A percentile compares a stretch with the other conserved stretches of the same genome.
Evolutionary conservation across 1,284 basidiomycete species (phyloP).

Genomic region (Takashimella koratensis): DNA sequence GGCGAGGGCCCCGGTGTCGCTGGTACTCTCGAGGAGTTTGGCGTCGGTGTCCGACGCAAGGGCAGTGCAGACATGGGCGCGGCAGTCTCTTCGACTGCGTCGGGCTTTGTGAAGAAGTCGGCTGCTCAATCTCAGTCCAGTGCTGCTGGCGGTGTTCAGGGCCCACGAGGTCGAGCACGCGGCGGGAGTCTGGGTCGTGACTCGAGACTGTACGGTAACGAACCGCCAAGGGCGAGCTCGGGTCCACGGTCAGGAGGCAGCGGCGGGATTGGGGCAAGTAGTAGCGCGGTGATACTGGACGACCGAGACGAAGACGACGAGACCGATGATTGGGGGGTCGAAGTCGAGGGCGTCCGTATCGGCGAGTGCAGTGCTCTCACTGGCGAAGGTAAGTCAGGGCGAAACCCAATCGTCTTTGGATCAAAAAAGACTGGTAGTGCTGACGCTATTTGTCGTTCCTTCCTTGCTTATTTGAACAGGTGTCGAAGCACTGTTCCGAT

Average conservation of each 20-base stretch:
- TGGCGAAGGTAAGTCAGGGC: slow-evolving; percentile 43
- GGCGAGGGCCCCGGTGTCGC: slow-evolving; percentile 40
- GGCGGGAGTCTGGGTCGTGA: slow-evolving; percentile 42
- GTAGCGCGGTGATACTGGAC: neutral
- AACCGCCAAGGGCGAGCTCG: neutral
- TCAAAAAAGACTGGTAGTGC: too few relatives aligned
- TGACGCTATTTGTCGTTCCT: too few relatives aligned
- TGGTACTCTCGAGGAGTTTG: slow-evolving; percentile 41
- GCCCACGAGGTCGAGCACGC: slow-evolving; percentile 14
- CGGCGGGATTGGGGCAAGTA: neutral
- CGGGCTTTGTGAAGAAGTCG: neutral
- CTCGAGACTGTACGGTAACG: slow-evolving; percentile 24
- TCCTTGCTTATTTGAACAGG: too few relatives aligned
- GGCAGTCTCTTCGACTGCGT: neutral
- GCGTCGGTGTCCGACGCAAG: slow-evolving; percentile 32
- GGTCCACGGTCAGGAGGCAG: neutral
- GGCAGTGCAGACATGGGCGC: slow-evolving; percentile 25
- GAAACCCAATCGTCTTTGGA: neutral
- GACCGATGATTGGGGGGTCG: slow-evolving; percentile 32
- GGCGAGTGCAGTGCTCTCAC: slow-evolving; percentile 44
- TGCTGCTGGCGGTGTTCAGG: neutral
- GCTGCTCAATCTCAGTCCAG: neutral
- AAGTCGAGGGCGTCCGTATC: slow-evolving; percentile 39
- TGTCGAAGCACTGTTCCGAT: slow-evolving; percentile 44
- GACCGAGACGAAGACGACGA: slow-evolving; percentile 18